Conservation (phyloP, 2,329 filamentous ascomycete genomes). For the Penicillium sp. region DNA sequence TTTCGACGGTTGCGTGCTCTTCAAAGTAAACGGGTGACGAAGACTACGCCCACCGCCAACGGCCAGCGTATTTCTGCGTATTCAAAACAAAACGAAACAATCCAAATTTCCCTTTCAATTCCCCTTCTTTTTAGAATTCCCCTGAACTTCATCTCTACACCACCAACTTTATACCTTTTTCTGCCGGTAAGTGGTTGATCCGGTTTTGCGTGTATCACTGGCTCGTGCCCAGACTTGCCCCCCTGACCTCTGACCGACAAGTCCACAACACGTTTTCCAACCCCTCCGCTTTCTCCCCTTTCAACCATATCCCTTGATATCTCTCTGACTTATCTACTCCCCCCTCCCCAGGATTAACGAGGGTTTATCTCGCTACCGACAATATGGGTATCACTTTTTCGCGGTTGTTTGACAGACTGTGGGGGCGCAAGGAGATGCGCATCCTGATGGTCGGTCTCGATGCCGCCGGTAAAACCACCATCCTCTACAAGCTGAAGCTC, state of each 20-base stretch:
- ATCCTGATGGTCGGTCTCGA: constrained; percentile 99
- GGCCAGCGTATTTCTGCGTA: constrained; percentile 34
- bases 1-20: not conserved
- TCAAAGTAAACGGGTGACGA: constrained; percentile 30
- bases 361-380: constrained; percentile 33
- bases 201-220: not conserved
- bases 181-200: constrained; percentile 11
- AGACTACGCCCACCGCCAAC: constrained; percentile 40
- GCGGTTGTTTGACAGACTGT: constrained; percentile 92
- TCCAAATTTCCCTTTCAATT: constrained; percentile 6
- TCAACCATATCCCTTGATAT: constrained; percentile 12
- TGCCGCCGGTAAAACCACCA: constrained; percentile 99
- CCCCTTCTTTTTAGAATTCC: constrained; percentile 16
- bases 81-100: constrained; percentile 36
- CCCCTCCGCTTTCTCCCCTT: constrained; percentile 15
- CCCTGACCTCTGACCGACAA: constrained; percentile 14
- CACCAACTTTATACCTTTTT: constrained; percentile 5
- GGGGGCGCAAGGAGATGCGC: constrained; percentile 99
- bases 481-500: constrained; percentile 99
- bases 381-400: constrained; percentile 98
- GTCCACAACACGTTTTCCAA: constrained; percentile 29
- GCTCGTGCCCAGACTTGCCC: constrained; percentile 3
- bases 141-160: constrained; percentile 15
- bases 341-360: constrained; percentile 12
- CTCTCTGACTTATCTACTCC: constrained; percentile 9